A percentile compares a stretch with the other conserved stretches of the same genome.
Evolutionary conservation across 1,284 basidiomycete genomes (phyloP).

Genomic region (Cystobasidium pallidum): DNA sequence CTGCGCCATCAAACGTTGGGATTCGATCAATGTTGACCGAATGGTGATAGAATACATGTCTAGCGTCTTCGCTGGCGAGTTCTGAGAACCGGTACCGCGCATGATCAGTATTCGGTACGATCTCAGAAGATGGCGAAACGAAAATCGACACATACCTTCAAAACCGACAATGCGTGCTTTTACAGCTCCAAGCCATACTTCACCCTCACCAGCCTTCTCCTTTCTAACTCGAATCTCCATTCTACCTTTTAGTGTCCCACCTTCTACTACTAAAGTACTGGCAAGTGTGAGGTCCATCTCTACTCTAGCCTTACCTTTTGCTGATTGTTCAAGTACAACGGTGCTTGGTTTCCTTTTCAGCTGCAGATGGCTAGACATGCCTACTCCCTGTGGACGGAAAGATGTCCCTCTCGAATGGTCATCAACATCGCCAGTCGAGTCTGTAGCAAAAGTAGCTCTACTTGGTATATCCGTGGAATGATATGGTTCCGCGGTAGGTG

Average conservation of each 20-base stretch:
- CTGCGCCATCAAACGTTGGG: slow-evolving; percentile 48
- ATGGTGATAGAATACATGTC: slow-evolving; percentile 86
- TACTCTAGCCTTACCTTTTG: slow-evolving; percentile 67
- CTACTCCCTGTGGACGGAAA: slow-evolving; percentile 13
- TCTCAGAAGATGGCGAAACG: neutral
- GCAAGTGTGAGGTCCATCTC: slow-evolving; percentile 81
- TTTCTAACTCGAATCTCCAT: slow-evolving; percentile 71
- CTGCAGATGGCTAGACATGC: neutral
- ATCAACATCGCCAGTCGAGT: slow-evolving; percentile 2
- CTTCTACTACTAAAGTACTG: slow-evolving; percentile 78
- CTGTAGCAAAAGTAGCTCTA: slow-evolving; percentile 10
- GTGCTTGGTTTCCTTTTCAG: slow-evolving; percentile 41
- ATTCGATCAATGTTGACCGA: slow-evolving; percentile 64
- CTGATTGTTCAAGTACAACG: slow-evolving; percentile 48
- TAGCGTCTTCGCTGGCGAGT: slow-evolving; percentile 64
- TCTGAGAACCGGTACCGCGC: slow-evolving; percentile 53
- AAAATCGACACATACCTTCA: slow-evolving; percentile 63
- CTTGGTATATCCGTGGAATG: slow-evolving; percentile 24
- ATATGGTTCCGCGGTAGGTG: slow-evolving; percentile 9
- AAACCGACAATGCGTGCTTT: slow-evolving; percentile 87
- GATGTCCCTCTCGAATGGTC: slow-evolving; percentile 12
- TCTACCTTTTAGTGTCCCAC: slow-evolving; percentile 72
- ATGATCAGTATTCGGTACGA: neutral
- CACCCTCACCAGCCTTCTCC: slow-evolving; percentile 64
- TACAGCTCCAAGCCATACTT: slow-evolving; percentile 71